phyloP scores from a whole-genome alignment of 495 filamentous ascomycete species.

The Penicillium psychrofluorescens region DNA sequence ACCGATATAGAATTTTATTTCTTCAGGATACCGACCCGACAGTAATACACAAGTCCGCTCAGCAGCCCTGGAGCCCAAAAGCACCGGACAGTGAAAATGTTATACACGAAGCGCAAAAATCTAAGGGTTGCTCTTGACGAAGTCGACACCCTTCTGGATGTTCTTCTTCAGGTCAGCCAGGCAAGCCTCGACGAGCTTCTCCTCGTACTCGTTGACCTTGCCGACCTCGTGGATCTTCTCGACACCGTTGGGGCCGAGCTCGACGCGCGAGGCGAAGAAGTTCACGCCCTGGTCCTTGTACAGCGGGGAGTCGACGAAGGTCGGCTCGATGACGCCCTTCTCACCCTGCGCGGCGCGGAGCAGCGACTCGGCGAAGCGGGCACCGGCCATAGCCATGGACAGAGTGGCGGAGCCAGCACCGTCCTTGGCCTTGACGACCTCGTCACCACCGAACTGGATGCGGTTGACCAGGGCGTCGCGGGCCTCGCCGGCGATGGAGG shows the following conservation, averaged over 20 bases:
- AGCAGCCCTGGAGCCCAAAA: not conserved
- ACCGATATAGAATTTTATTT: constrained; percentile 1
- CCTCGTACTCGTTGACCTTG: constrained; percentile 72
- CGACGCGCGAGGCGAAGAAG: constrained; percentile 90
- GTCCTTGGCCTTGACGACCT: constrained; percentile 98
- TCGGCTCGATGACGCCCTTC: constrained; percentile 93
- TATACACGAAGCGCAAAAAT: constrained; percentile 17
- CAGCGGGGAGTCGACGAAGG: constrained; percentile 92
- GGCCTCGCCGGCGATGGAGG: constrained; percentile 66
- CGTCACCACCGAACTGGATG: constrained; percentile 98
- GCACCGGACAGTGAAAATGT: constrained; percentile 2
- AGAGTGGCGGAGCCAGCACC: constrained; percentile 97
- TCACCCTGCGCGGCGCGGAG: constrained; percentile 88
- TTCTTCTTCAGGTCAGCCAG: constrained; percentile 85
- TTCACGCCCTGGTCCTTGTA: constrained; percentile 96
- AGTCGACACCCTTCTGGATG: constrained; percentile 69
- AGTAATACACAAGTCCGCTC: constrained; percentile 11
- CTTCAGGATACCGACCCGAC: constrained; percentile 10
- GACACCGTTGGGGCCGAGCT: constrained; percentile 92
- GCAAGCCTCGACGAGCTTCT: constrained; percentile 80
- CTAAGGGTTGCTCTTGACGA: constrained; percentile 65
- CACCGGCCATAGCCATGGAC: constrained; percentile 98
- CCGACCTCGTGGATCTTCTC: constrained; percentile 87
- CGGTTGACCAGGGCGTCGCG: constrained; percentile 78
- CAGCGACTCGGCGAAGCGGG: constrained; percentile 90